Base-by-base conservation (phyloP, 306 rosid species). In the Luffa aegyptiaca region DNA sequence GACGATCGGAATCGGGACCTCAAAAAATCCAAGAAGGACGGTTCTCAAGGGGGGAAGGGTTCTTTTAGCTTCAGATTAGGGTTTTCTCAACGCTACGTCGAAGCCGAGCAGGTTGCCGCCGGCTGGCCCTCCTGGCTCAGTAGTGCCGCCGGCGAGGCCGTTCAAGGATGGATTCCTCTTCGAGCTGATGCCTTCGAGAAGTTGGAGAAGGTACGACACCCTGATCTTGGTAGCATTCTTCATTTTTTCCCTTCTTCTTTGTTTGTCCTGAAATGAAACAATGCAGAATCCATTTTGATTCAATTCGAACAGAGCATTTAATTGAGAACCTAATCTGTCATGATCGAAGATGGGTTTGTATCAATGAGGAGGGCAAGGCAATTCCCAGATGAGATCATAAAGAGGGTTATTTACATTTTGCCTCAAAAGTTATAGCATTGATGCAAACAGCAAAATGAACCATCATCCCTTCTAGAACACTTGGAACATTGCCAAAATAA, bases 51-150 rank as follows among this genome's bases (percentile, higher is more conserved):
- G 48, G 87, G 79, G 55, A 84, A 55, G 68, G 88, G 46, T 1
- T 79, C 88, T 6, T 82, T 83, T 58, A 86, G 90, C 90, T 84
- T 93, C 78, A 85, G 78, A 82, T 48, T 88, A 59, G 96, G 96
- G 0, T 74, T 84, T 49, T 73, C 88, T 2, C 85, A 82, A 12
- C 83, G 93, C 21, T 36, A 73, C 31, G 86, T 89, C 11, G 94
- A 91, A 56, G 97, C 94, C 8, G 99, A 96, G 81, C 99, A 87
- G 13, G 85, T 82, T 78, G 91, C 99, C n/a, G 98, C 98, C 79
- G 99, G 99, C 2, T 96, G 99, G 99, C 99, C 99, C n/a, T 80
- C 96, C 45, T 96, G 99, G 99, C 96, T 96, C 55, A 88, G 93
- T 36, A 51, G 84, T 80, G 78, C 82, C 51, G 99, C 98, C 33